phyloP scores from a whole-genome alignment of 805 yeast genomes.

The Yueomyces sinensis region DNA sequence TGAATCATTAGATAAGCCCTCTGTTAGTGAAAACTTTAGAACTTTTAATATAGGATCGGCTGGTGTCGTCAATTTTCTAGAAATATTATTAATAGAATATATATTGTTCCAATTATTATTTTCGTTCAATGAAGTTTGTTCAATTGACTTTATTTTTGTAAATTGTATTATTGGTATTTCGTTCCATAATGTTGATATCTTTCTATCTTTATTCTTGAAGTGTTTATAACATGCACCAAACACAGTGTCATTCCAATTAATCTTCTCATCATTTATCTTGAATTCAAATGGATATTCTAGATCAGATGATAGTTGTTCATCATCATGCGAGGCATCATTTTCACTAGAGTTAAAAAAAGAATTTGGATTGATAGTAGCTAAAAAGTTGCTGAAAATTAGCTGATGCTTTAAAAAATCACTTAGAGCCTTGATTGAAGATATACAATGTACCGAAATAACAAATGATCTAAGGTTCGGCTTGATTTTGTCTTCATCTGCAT shows the following conservation, averaged over 20 bases:
- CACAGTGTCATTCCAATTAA: slow-evolving; percentile 57
- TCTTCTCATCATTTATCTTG: slow-evolving; percentile 37
- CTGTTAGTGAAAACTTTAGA: slow-evolving; percentile 29
- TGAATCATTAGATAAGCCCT: slow-evolving; percentile 13
- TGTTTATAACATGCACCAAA: slow-evolving; percentile 60
- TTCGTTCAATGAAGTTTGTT: background rate
- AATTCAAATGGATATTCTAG: slow-evolving; percentile 35
- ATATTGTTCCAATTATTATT: slow-evolving; percentile 14
- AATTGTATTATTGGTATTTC: slow-evolving; percentile 39
- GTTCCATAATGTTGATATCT: slow-evolving; percentile 44
- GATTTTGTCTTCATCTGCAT: slow-evolving; percentile 14
- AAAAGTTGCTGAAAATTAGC: slow-evolving; percentile 16
- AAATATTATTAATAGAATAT: slow-evolving; percentile 12
- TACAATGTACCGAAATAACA: slow-evolving; percentile 35
- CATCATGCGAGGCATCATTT: background rate
- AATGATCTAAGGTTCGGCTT: slow-evolving; percentile 15
- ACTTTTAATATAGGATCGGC: slow-evolving; percentile 30
- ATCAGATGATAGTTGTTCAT: background rate
- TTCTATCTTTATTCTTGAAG: slow-evolving; percentile 27
- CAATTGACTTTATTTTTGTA: slow-evolving; percentile 22
- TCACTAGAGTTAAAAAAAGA: background rate
- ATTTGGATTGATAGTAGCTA: slow-evolving; percentile 6
- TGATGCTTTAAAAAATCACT: slow-evolving; percentile 32
- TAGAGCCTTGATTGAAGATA: slow-evolving; percentile 35
- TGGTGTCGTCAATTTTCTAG: slow-evolving; percentile 2